These are phyloP conservation scores for Candida tammaniensis DNA, from an alignment of 805 yeast genomes.

Conservation along the genomic window DNA sequence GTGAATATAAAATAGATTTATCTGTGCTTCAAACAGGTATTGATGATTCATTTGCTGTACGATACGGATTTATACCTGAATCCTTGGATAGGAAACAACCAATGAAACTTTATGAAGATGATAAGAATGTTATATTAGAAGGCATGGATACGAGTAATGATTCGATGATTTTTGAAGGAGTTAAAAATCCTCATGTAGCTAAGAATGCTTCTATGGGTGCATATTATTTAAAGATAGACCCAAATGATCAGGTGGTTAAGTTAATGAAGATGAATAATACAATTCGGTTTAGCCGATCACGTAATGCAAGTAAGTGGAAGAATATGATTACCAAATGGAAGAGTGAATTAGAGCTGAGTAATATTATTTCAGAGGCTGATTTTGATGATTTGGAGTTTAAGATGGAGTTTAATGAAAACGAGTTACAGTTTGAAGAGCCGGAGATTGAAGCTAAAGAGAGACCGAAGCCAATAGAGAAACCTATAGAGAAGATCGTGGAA, in stretches of 20 bases:
- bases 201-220: conserved; percentile 18
- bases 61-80: conserved; percentile 42
- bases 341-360: conserved; percentile 6
- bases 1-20: conserved; percentile 43
- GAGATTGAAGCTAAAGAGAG: background rate
- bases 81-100: conserved; percentile 36
- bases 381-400: conserved; percentile 29
- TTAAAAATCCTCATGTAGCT: conserved; percentile 8
- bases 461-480: background rate
- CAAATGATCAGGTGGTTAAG: conserved; percentile 13
- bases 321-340: conserved; percentile 9
- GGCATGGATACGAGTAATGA: conserved; percentile 21
- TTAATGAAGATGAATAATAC: conserved; percentile 29
- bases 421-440: conserved; percentile 9
- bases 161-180: conserved; percentile 37
- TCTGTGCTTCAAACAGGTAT: conserved; percentile 11
- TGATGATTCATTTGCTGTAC: conserved; percentile 20
- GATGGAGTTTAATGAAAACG: conserved; percentile 13
- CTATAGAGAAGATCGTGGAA: background rate
- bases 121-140: conserved; percentile 30
- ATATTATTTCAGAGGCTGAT: conserved; percentile 33
- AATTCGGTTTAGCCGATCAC: conserved; percentile 35
- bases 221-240: conserved; percentile 26
- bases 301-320: conserved; percentile 28
- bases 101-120: conserved; percentile 31